Evolutionary conservation across 2,329 filamentous ascomycete genomes (phyloP), one percentile per base, ranked within the genome.

Genomic region (Talaromyces sp.): DNA sequence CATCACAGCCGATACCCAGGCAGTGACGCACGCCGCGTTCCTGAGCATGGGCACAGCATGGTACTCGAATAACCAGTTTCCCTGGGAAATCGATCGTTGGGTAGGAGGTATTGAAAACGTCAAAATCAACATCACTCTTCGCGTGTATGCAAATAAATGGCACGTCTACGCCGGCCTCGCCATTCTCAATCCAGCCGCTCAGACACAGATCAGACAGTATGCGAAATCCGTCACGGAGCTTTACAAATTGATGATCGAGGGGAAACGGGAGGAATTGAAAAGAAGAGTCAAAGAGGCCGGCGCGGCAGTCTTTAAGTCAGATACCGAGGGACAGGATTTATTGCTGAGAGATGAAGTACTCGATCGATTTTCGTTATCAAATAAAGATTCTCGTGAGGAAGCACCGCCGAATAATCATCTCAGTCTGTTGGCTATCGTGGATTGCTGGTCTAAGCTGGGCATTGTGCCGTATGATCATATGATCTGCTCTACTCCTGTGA

Each of bases 391-490:
- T 39, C 84, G 84, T 57, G 81, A 87, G 67, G 79, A 81, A 60
- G 83, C 90, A 19, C 90, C 88, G 55, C 72, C 69, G 2, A 99
- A 99, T 76, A 99, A 94, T 71, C 95, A 99, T 74, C 82, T 99
- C 31, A 92, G 87, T 70, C 80, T 99, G 58, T 81, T 99, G 45
- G 94, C 92, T 48, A 99, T 99, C 84, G 95, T 97, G 43, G 94
- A 99, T 77, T 97, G 93, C 76, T 99, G 94, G 94, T 94, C 89
- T 70, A 89, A 90, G 64, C 82, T 97, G 46, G 89, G 86, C 35
- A 99, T 97, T 67, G 89, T 95, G 50, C 94, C 94, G 0, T 99
- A 99, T 73, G 93, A 99, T 75, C 95, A 99, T 78, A 99, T 99
- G 92, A 95, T 99, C 65, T 99, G 94, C 78, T 96, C 91, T 56